A percentile compares a stretch with the other conserved stretches of the same genome.
phyloP scores from a whole-genome alignment of 139 green algal genomes.

The Nannochloris sp. region DNA sequence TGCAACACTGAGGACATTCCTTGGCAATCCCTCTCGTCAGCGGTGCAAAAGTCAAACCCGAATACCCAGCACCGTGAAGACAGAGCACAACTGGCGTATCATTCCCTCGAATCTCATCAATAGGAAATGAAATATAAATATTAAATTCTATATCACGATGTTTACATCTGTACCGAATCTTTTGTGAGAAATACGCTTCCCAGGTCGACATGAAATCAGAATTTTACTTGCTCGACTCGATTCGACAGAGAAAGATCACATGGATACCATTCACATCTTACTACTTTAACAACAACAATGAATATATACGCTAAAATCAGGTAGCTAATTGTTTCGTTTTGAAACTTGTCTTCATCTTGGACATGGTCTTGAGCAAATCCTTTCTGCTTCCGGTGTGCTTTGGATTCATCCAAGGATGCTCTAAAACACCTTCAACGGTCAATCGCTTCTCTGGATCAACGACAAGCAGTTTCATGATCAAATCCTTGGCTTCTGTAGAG shows the following conservation, averaged over 20 bases:
- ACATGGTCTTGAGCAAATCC: constrained; percentile 13
- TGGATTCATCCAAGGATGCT: constrained; percentile 15
- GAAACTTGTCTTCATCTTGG: constrained; percentile 11
- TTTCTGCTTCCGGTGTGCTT: neutral
- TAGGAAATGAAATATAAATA: too few relatives aligned
- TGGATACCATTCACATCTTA: neutral
- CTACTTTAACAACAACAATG: neutral
- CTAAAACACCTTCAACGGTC: constrained; percentile 27
- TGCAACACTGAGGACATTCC: constrained; percentile 55
- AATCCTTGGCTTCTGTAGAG: constrained; percentile 20
- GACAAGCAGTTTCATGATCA: constrained; percentile 25
- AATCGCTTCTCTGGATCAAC: constrained; percentile 55
- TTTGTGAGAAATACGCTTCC: too few relatives aligned
- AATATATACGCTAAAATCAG: constrained; percentile 1
- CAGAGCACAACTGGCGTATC: constrained; percentile 25
- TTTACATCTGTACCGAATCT: too few relatives aligned
- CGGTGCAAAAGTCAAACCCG: constrained; percentile 71
- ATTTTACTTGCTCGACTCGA: too few relatives aligned
- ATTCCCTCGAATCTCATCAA: too few relatives aligned
- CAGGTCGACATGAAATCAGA: too few relatives aligned
- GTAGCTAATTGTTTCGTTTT: neutral
- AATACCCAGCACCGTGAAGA: constrained; percentile 82
- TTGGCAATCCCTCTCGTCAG: constrained; percentile 31
- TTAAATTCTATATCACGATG: too few relatives aligned
- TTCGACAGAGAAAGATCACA: too few relatives aligned